phyloP scores from a whole-genome alignment of 495 filamentous ascomycete genomes.

The Aspergillus mulundensis region DNA sequence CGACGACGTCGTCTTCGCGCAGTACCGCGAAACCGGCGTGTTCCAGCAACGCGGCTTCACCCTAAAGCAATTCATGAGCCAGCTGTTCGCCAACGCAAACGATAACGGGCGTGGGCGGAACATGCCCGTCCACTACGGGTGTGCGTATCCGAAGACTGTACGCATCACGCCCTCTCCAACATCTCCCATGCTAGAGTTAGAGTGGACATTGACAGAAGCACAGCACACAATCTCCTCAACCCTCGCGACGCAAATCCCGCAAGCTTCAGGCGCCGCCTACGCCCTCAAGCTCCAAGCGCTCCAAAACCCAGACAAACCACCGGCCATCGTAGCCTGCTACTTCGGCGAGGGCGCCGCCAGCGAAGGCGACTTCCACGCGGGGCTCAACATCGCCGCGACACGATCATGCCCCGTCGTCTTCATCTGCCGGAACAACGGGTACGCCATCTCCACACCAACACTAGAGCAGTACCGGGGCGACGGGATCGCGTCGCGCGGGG shows the following conservation, averaged over 20 bases:
- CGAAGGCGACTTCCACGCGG: constrained; percentile 97
- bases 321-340: constrained; percentile 78
- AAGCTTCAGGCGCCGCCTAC: constrained; percentile 91
- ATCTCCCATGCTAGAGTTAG: no score
- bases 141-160: constrained; percentile 75
- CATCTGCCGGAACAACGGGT: constrained; percentile 97
- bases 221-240: constrained; percentile 92
- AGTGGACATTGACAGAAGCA: constrained; percentile 5
- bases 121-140: constrained; percentile 98
- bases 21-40: constrained; percentile 91
- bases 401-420: constrained; percentile 88
- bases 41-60: constrained; percentile 88
- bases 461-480: constrained; percentile 96
- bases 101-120: constrained; percentile 83
- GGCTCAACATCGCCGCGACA: constrained; percentile 93
- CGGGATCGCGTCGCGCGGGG: constrained; percentile 89
- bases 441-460: constrained; percentile 90
- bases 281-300: constrained; percentile 82
- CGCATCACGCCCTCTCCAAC: constrained; percentile 14
- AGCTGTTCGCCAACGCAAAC: constrained; percentile 84
- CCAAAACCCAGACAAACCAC: constrained; percentile 61
- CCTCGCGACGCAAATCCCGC: constrained; percentile 91
- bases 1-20: constrained; percentile 88
- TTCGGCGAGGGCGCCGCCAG: constrained; percentile 98
- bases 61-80: constrained; percentile 86